Percentiles rank a stretch among this genome's conserved stretches.
Conservation (phyloP, 1,284 basidiomycete species). For the Fomes fomentarius region DNA sequence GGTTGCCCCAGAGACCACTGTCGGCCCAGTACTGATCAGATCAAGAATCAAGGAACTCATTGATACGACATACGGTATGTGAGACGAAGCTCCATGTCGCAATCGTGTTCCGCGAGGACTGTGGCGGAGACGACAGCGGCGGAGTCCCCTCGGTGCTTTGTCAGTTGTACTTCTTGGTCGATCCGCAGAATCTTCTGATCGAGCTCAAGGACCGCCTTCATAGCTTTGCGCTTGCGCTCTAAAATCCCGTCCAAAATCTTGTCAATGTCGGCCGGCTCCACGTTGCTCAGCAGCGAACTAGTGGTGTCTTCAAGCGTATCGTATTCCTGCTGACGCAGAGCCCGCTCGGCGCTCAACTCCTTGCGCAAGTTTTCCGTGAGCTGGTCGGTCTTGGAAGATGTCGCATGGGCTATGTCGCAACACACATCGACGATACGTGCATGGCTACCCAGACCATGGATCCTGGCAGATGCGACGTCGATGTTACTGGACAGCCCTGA, state of each 20-base stretch:
- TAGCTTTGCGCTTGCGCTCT: background rate
- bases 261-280: background rate
- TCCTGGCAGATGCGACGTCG: slow-evolving; percentile 50
- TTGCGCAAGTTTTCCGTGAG: slow-evolving; percentile 39
- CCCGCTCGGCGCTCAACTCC: slow-evolving; percentile 16
- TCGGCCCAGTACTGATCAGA: background rate
- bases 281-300: background rate
- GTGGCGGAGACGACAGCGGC: slow-evolving; percentile 13
- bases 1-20: slow-evolving; percentile 52
- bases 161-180: background rate
- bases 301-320: background rate
- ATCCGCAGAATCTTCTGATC: slow-evolving; percentile 5
- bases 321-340: slow-evolving; percentile 31
- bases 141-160: background rate
- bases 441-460: slow-evolving; percentile 45
- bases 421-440: slow-evolving; percentile 53
- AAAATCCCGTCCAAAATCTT: background rate
- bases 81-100: slow-evolving; percentile 33
- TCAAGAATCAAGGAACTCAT: no score
- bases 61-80: background rate
- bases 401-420: slow-evolving; percentile 34
- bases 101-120: background rate
- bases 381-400: slow-evolving; percentile 4
- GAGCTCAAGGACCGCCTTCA: background rate
- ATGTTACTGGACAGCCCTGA: slow-evolving; percentile 48